Evolutionary conservation across 2,329 filamentous ascomycete genomes (phyloP).

Genomic region (Colletotrichum coccodes): DNA sequence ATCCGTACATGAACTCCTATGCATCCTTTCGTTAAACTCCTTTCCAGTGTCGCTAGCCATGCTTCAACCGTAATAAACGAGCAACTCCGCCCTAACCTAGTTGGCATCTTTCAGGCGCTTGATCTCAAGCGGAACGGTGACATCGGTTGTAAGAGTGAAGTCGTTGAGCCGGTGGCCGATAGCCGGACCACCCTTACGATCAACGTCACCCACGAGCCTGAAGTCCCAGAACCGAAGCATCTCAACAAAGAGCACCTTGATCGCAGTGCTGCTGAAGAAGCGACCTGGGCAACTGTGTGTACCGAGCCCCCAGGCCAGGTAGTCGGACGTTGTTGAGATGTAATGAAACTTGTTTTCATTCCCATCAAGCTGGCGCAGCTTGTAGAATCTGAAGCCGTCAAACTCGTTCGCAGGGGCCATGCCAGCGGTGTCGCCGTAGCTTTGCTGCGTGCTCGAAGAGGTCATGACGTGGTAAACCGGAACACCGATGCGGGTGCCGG

Average conservation of each 20-base stretch:
- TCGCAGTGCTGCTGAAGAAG: slow-evolving; percentile 45
- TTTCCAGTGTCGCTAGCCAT: too few relatives aligned
- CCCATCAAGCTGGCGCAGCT: slow-evolving; percentile 32
- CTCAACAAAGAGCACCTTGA: slow-evolving; percentile 44
- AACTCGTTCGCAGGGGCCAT: slow-evolving; percentile 35
- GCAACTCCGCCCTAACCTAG: too few relatives aligned
- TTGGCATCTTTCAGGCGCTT: slow-evolving; percentile 8
- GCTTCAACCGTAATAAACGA: too few relatives aligned
- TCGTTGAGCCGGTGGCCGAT: slow-evolving; percentile 14
- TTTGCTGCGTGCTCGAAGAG: slow-evolving; percentile 31
- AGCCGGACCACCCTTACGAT: slow-evolving; percentile 22
- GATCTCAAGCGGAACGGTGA: slow-evolving; percentile 15
- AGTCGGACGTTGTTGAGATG: slow-evolving; percentile 41
- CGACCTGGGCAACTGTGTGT: slow-evolving; percentile 39
- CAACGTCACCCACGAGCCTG: slow-evolving; percentile 32
- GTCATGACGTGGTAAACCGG: slow-evolving; percentile 34
- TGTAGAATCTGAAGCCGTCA: slow-evolving; percentile 38
- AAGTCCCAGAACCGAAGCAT: slow-evolving; percentile 39
- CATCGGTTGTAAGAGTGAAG: slow-evolving; percentile 12
- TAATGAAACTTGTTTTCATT: slow-evolving; percentile 39
- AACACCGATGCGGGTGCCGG: slow-evolving; percentile 39
- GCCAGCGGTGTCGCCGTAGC: slow-evolving; percentile 24
- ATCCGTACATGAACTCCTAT: too few relatives aligned
- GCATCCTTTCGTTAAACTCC: too few relatives aligned
- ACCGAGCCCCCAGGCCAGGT: slow-evolving; percentile 49